These are phyloP conservation scores for Lobosporangium transversale DNA, from an alignment of 192 early-diverging fungal genomes.

Conservation along the genomic window DNA sequence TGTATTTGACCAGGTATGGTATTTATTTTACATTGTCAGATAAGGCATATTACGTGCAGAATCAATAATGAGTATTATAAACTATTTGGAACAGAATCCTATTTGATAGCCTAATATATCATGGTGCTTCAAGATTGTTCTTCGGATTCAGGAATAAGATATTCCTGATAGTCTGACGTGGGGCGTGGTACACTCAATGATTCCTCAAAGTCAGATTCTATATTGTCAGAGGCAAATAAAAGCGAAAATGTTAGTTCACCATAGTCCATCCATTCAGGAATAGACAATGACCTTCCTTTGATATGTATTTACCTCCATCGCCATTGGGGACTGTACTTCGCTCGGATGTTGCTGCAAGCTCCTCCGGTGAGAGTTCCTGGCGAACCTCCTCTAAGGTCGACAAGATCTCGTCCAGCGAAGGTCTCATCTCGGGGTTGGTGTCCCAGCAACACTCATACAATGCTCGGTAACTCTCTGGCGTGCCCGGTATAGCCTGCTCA, in stretches of 20 bases:
- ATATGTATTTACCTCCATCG: background rate
- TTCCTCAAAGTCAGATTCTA: slow-evolving; percentile 30
- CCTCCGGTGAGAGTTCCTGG: slow-evolving; percentile 6
- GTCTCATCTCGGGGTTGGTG: slow-evolving; percentile 24
- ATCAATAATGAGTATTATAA: too few species aligned
- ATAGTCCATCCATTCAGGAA: too few species aligned
- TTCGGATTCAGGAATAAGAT: background rate
- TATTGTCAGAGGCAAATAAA: background rate
- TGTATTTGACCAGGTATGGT: too few species aligned
- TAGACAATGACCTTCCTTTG: too few species aligned
- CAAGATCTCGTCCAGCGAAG: slow-evolving; percentile 34
- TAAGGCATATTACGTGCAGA: too few species aligned
- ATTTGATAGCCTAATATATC: too few species aligned
- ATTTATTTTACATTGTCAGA: too few species aligned
- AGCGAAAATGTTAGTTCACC: background rate
- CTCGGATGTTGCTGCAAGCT: slow-evolving; percentile 18
- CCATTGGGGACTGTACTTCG: background rate
- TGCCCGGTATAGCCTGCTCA: slow-evolving; percentile 29
- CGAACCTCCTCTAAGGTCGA: slow-evolving; percentile 5
- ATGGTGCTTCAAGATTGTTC: too few species aligned
- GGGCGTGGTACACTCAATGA: slow-evolving; percentile 40
- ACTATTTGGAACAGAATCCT: too few species aligned
- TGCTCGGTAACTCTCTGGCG: slow-evolving; percentile 32
- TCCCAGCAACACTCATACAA: slow-evolving; percentile 54
- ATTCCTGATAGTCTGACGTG: slow-evolving; percentile 35